Evolutionary conservation across 495 filamentous ascomycete species (phyloP).

Genomic region (Aspergillus steynii): DNA sequence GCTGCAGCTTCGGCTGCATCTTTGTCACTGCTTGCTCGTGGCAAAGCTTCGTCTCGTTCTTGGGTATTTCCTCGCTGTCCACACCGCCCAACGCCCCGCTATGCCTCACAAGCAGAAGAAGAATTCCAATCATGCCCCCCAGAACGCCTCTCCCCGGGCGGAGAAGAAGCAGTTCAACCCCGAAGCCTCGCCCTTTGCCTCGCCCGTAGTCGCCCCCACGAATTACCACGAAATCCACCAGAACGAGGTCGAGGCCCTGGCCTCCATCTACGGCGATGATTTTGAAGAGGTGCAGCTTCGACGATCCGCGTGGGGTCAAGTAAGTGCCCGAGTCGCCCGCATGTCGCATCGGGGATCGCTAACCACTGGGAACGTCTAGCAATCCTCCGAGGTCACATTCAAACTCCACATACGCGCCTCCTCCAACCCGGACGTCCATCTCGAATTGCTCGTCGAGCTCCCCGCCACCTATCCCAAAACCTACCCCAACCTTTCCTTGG

Average conservation of each 20-base stretch:
- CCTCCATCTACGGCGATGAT: conserved; percentile 92
- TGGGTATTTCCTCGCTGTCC: conserved; percentile 19
- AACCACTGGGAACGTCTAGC: conserved; percentile 38
- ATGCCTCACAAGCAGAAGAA: conserved; percentile 55
- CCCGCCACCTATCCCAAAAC: conserved; percentile 95
- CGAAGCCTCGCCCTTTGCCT: conserved; percentile 29
- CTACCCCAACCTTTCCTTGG: conserved; percentile 68
- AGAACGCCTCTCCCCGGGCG: conserved; percentile 33
- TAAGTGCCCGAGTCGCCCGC: neutral
- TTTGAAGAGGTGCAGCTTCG: conserved; percentile 72
- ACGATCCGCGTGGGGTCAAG: conserved; percentile 67
- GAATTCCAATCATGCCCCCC: conserved; percentile 33
- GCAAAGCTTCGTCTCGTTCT: conserved; percentile 28
- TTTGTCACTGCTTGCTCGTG: conserved; percentile 34
- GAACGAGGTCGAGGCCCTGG: conserved; percentile 82
- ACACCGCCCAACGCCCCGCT: conserved; percentile 41
- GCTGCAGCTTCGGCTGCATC: conserved; percentile 45
- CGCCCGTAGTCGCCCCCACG: conserved; percentile 41
- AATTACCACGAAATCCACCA: conserved; percentile 83
- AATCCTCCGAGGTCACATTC: conserved; percentile 76
- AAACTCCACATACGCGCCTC: conserved; percentile 73
- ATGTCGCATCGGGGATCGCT: neutral
- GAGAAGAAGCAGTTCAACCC: conserved; percentile 35
- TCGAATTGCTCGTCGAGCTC: conserved; percentile 69
- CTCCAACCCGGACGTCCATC: conserved; percentile 62